Evolutionary conservation across 805 yeast genomes (phyloP).

Genomic region (Wickerhamiella kurtzmanii): DNA sequence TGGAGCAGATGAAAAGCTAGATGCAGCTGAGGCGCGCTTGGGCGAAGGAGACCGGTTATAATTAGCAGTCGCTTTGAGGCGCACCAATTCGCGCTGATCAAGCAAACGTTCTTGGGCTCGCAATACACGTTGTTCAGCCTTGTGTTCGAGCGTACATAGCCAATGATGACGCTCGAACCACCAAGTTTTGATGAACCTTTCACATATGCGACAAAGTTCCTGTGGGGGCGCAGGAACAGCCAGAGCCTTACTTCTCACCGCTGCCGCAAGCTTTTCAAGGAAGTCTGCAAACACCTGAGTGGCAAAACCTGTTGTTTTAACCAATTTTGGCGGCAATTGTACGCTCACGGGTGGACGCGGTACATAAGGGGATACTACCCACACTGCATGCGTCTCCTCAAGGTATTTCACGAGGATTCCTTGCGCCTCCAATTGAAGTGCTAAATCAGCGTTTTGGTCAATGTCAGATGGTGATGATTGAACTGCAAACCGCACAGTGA

Average conservation of each 20-base stretch:
- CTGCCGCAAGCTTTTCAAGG: constrained; percentile 47
- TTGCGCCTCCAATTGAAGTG: constrained; percentile 59
- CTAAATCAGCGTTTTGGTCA: neutral
- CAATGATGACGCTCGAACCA: constrained; percentile 89
- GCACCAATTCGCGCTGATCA: constrained; percentile 51
- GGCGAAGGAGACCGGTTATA: neutral
- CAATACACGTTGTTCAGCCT: constrained; percentile 64
- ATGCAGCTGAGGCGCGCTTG: constrained; percentile 1
- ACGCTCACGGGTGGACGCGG: constrained; percentile 48
- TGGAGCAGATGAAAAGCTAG: constrained; percentile 3
- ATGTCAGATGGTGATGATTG: neutral
- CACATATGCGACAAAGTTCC: constrained; percentile 86
- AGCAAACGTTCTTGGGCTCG: constrained; percentile 57
- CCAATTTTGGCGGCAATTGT: constrained; percentile 37
- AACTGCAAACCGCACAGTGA: constrained; percentile 10
- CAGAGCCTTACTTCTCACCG: constrained; percentile 44
- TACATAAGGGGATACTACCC: constrained; percentile 74
- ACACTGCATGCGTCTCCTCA: constrained; percentile 48
- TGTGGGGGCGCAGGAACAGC: constrained; percentile 62
- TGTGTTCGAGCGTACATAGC: constrained; percentile 73
- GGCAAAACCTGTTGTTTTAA: constrained; percentile 79
- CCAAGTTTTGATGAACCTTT: constrained; percentile 85
- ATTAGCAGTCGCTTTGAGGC: neutral
- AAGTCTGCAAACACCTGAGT: constrained; percentile 70
- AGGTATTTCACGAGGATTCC: constrained; percentile 62